Conservation (phyloP, 2,329 filamentous ascomycete species). For the Trichoderma brevicompactum region DNA sequence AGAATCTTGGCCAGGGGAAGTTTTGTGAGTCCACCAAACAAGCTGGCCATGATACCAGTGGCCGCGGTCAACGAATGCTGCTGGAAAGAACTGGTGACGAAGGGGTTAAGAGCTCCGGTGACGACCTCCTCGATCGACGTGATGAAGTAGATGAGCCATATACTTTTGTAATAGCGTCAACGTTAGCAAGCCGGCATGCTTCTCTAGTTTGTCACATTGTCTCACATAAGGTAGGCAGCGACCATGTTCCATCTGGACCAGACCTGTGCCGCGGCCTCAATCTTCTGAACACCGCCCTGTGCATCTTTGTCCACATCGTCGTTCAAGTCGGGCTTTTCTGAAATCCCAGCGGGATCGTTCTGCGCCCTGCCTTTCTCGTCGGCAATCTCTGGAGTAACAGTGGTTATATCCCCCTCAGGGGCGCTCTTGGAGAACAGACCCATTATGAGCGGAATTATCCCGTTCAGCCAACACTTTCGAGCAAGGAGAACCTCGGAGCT, state of each 20-base stretch:
- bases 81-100: slow-evolving; percentile 55
- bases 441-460: slow-evolving; percentile 17
- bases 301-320: slow-evolving; percentile 34
- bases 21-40: slow-evolving; percentile 65
- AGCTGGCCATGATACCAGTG: slow-evolving; percentile 57
- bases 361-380: slow-evolving; percentile 10
- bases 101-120: slow-evolving; percentile 49
- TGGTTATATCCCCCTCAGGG: not conserved
- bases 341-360: slow-evolving; percentile 39
- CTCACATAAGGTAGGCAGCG: slow-evolving; percentile 49
- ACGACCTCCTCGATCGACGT: slow-evolving; percentile 46
- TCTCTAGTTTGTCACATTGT: not conserved
- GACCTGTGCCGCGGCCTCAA: slow-evolving; percentile 49
- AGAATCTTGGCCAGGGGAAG: slow-evolving; percentile 69
- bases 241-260: slow-evolving; percentile 49
- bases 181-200: not conserved
- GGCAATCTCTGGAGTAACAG: slow-evolving; percentile 9
- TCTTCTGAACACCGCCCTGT: slow-evolving; percentile 52
- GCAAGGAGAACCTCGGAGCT: not conserved
- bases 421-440: slow-evolving; percentile 17
- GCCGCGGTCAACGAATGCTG: slow-evolving; percentile 59
- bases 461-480: not conserved
- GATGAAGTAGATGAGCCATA: slow-evolving; percentile 49
- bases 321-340: slow-evolving; percentile 34
- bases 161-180: slow-evolving; percentile 34